Evolutionary conservation across 805 yeast genomes (phyloP).

Genomic region (Starmerella davenportii): DNA sequence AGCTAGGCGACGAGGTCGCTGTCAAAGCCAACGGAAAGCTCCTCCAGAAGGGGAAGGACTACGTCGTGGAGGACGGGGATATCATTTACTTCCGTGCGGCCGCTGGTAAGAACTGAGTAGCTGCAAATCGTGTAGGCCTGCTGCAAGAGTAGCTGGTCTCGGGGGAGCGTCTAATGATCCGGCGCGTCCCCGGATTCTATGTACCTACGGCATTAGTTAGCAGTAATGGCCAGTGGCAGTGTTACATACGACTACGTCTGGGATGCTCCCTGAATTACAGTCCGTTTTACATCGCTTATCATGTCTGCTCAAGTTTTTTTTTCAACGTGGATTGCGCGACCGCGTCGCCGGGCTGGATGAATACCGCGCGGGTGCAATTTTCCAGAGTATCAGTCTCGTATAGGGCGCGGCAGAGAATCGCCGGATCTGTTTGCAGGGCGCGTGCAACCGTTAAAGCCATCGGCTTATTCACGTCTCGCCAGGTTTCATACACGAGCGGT

Average conservation of each 20-base stretch:
- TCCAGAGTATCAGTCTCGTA: conserved; percentile 30
- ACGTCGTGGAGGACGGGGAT: conserved; percentile 90
- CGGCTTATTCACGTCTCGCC: conserved; percentile 44
- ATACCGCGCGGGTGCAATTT: conserved; percentile 48
- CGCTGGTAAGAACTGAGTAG: conserved; percentile 54
- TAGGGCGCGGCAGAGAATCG: conserved; percentile 36
- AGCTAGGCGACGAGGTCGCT: conserved; percentile 58
- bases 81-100: conserved; percentile 84
- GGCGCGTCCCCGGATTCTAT: too few species aligned
- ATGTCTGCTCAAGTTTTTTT: too few species aligned
- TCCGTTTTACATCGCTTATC: too few species aligned
- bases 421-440: conserved; percentile 31
- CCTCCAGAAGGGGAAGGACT: conserved; percentile 81
- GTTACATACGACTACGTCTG: too few species aligned
- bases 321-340: too few species aligned
- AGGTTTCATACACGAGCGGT: conserved; percentile 50
- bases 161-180: too few species aligned
- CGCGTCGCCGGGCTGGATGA: conserved; percentile 16
- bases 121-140: too few species aligned
- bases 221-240: too few species aligned
- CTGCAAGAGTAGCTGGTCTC: too few species aligned
- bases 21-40: conserved; percentile 82
- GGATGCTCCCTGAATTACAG: too few species aligned
- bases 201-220: too few species aligned
- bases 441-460: conserved; percentile 44